Percentiles rank a stretch among this genome's conserved stretches.
phyloP scores from a whole-genome alignment of 164 flowering plant genomes.

The Magnolia officinalis region DNA sequence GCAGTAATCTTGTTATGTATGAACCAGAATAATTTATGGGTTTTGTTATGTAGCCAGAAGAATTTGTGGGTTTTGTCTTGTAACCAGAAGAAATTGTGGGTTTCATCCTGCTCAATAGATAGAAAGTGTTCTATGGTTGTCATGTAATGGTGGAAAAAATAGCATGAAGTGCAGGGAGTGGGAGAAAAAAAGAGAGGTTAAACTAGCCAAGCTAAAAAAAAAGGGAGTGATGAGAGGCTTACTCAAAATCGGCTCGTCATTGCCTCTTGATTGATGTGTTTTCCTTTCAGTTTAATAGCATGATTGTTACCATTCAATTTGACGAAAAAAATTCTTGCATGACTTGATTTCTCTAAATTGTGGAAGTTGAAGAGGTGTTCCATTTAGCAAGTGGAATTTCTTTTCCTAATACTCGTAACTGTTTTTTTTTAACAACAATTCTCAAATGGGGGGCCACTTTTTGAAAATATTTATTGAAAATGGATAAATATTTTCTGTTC shows the following conservation, averaged over 20 bases:
- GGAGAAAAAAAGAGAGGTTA: background rate
- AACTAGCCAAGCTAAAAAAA: background rate
- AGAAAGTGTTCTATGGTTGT: background rate
- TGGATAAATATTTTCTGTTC: background rate
- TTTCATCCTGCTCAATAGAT: background rate
- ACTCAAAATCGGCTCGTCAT: background rate
- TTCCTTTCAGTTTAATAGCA: background rate
- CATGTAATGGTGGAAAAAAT: background rate
- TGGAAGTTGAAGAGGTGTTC: background rate
- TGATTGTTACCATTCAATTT: no score
- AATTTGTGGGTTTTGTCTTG: background rate
- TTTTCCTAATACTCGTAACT: no score
- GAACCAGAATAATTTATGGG: background rate
- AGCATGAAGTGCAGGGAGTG: background rate
- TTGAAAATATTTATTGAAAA: background rate
- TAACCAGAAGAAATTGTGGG: background rate
- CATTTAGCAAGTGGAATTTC: no score
- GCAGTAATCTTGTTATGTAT: background rate
- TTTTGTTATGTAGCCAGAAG: no score
- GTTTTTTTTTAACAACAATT: no score
- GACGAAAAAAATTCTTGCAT: background rate
- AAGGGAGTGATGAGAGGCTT: background rate
- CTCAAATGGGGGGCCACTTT: background rate
- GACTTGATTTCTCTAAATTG: background rate
- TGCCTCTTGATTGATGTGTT: background rate